These are phyloP conservation scores for Neurospora sp. DNA, from an alignment of 495 filamentous ascomycete genomes.

Conservation along the genomic window DNA sequence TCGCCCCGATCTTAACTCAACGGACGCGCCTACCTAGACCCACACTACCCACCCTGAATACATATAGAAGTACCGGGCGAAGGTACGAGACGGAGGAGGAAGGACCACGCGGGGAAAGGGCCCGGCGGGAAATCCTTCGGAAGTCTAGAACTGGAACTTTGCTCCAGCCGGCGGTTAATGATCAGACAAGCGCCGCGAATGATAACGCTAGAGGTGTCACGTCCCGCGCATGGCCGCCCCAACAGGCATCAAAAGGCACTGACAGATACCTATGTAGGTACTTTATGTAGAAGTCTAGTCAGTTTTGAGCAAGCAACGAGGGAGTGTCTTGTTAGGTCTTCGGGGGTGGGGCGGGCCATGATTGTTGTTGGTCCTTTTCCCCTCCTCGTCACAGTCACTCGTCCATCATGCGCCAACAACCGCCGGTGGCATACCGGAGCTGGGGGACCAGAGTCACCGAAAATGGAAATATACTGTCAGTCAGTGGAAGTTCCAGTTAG, in stretches of 20 bases:
- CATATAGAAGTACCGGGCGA: background rate
- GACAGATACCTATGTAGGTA: background rate
- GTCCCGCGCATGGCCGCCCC: background rate
- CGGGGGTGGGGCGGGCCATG: too few relatives aligned
- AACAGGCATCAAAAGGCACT: background rate
- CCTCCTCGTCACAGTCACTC: background rate
- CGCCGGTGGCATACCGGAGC: background rate
- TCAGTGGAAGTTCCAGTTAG: background rate
- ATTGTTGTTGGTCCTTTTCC: background rate
- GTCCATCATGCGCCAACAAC: background rate
- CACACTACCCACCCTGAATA: background rate
- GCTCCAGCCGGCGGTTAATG: background rate
- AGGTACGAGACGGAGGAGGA: background rate
- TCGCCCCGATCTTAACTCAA: background rate
- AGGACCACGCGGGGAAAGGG: background rate
- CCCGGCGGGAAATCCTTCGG: background rate
- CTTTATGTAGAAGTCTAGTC: background rate
- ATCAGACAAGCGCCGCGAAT: background rate
- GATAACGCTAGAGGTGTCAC: background rate
- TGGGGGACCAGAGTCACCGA: background rate
- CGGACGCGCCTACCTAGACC: background rate
- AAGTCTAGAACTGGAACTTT: background rate
- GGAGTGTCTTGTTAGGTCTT: background rate
- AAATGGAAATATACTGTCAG: background rate
- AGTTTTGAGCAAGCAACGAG: background rate